Evolutionary conservation across 441 rosid species (phyloP), one percentile per base, ranked within the genome.

Genomic region (Aleurites moluccanus): DNA sequence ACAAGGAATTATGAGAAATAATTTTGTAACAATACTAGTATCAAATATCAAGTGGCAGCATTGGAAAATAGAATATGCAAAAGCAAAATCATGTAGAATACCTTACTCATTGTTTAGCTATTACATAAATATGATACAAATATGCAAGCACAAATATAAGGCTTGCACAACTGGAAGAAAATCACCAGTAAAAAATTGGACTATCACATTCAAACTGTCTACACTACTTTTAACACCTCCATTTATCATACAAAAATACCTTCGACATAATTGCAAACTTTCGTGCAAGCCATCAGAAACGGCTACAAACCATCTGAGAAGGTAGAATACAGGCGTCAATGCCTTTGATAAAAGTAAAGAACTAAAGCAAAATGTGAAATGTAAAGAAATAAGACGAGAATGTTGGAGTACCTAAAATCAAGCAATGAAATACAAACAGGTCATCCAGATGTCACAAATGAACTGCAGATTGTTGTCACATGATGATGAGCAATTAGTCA

Each of bases 251-350:
- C 78, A 79, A 64, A 72, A 74, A 59, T 82, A 84, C 84, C 87
- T 79, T 66, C 69, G 64, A 70, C 60, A 60, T 55, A 66, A 78
- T 65, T 27, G 20, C 69, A 77, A 83, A 75, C 72, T 78, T 76
- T 80, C 84, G 75, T 25, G 18, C 77, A 75, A 81, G 66, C 76
- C 79, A 77, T 62, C 80, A 64, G 28, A 74, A 69, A 81, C 64
- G 25, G 67, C 70, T 68, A 73, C 77, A 69, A 63, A 28, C 77
- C 81, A 85, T 71, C 88, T 87, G 90, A 20, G 76, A 82, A 50
- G 30, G 49, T 56, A 40, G 64, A 76, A 45, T 25, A 49, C 45
- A 52, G 61, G 21, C 14, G 72, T 79, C 61, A 79, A 77, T 62
- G 73, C 38, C 77, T 50, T 38, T 3, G 23, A 30, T 28, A 42